Conservation (phyloP, 306 rosid species). For the Trifolium repens region DNA sequence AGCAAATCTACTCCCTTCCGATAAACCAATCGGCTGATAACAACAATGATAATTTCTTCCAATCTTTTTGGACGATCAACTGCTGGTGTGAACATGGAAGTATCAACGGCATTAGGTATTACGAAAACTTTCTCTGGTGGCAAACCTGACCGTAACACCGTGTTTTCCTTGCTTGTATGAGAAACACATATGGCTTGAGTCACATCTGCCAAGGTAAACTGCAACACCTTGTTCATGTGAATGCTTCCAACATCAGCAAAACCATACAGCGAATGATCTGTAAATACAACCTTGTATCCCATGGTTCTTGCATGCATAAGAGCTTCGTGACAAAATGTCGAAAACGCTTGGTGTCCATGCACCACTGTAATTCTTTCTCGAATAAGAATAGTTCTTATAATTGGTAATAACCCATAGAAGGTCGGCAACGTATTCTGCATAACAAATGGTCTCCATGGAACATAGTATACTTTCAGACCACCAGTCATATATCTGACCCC, state of each 20-base stretch:
- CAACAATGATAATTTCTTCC: conserved; percentile 75
- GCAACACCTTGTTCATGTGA: conserved; percentile 98
- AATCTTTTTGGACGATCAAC: conserved; percentile 52
- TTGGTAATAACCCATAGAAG: conserved; percentile 75
- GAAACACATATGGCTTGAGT: conserved; percentile 96
- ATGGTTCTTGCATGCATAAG: conserved; percentile 87
- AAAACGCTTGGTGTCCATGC: conserved; percentile 96
- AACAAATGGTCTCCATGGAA: conserved; percentile 86
- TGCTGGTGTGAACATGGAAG: conserved; percentile 95
- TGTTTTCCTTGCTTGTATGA: conserved; percentile 96
- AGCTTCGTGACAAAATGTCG: conserved; percentile 91
- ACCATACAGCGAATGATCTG: conserved; percentile 93
- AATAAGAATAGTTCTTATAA: conserved; percentile 78
- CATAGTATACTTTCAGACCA: conserved; percentile 85
- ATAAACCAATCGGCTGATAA: conserved; percentile 89
- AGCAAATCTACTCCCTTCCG: conserved; percentile 93
- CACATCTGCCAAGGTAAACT: conserved; percentile 89
- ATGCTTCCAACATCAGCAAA: conserved; percentile 90
- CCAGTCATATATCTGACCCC: conserved; percentile 92
- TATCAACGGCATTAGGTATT: conserved; percentile 92
- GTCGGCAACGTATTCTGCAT: conserved; percentile 93
- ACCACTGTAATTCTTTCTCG: conserved; percentile 80
- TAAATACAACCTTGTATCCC: conserved; percentile 90
- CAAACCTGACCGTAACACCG: conserved; percentile 84
- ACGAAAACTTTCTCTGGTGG: conserved; percentile 90